phyloP scores from a whole-genome alignment of 2,329 filamentous ascomycete species.

The Fusarium sp. region DNA sequence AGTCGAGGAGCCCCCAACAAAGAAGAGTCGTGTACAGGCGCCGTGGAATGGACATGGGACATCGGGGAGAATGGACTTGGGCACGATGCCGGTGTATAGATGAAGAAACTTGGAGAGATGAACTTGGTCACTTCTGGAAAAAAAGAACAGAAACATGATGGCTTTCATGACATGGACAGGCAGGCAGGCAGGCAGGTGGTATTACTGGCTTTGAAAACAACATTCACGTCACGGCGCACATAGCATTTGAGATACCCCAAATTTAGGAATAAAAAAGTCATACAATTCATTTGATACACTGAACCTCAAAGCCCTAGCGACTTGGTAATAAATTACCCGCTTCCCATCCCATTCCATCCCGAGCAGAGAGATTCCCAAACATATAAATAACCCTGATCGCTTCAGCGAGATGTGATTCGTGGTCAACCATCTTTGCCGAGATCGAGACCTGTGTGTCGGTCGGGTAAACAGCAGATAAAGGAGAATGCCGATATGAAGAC shows the following conservation, averaged over 20 bases:
- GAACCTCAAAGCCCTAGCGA: neutral
- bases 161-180: neutral
- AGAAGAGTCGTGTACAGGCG: constrained; percentile 14
- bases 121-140: neutral
- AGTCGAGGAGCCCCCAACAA: constrained; percentile 41
- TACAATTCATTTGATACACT: neutral
- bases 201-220: neutral
- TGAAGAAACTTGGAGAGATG: constrained; percentile 5
- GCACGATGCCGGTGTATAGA: constrained; percentile 10
- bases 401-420: neutral
- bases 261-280: constrained; percentile 2
- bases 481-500: neutral
- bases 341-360: neutral
- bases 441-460: neutral
- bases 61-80: constrained; percentile 6
- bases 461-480: neutral
- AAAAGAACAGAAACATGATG: neutral
- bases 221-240: constrained; percentile 16
- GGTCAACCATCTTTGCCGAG: neutral
- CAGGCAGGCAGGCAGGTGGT: neutral
- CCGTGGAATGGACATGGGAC: neutral
- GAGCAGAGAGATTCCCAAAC: neutral
- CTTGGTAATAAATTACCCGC: neutral
- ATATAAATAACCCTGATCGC: no score
- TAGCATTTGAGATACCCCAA: constrained; percentile 36